These are phyloP conservation scores for Scopulariopsis brevicaulis DNA, from an alignment of 2,329 filamentous ascomycete species.

Conservation along the genomic window DNA sequence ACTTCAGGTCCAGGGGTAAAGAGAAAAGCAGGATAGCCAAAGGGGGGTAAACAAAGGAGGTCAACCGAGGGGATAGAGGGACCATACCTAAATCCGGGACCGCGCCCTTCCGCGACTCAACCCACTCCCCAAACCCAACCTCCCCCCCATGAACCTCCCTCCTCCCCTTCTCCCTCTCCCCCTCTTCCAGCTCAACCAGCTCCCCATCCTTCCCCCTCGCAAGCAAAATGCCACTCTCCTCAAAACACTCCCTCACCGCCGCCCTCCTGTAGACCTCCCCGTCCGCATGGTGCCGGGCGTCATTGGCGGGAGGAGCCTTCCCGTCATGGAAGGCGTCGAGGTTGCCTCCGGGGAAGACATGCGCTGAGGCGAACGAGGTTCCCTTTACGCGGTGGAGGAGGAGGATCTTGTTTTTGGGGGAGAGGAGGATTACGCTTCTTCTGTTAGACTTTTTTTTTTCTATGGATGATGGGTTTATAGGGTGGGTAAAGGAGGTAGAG, in stretches of 20 bases:
- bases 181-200: conserved; percentile 49
- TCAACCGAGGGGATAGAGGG: conserved; percentile 5
- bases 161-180: conserved; percentile 53
- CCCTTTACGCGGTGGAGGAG: conserved; percentile 79
- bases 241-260: conserved; percentile 85
- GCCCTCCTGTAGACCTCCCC: conserved; percentile 65
- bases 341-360: conserved; percentile 92
- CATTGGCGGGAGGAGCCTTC: conserved; percentile 23
- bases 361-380: conserved; percentile 76
- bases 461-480: conserved; percentile 7
- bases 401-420: conserved; percentile 75
- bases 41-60: neutral
- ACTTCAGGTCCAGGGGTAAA: neutral
- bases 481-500: too few relatives aligned
- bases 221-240: conserved; percentile 84
- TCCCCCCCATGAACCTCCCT: conserved; percentile 56
- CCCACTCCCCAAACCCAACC: conserved; percentile 57
- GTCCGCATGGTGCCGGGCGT: conserved; percentile 55
- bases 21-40: neutral
- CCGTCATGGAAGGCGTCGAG: conserved; percentile 71
- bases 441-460: neutral
- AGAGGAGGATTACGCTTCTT: conserved; percentile 60
- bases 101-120: conserved; percentile 37
- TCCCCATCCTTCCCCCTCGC: conserved; percentile 32
- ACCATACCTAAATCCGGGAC: conserved; percentile 51